Conservation (phyloP, 352 stramenopile species). For the Phytophthora fragariae region DNA sequence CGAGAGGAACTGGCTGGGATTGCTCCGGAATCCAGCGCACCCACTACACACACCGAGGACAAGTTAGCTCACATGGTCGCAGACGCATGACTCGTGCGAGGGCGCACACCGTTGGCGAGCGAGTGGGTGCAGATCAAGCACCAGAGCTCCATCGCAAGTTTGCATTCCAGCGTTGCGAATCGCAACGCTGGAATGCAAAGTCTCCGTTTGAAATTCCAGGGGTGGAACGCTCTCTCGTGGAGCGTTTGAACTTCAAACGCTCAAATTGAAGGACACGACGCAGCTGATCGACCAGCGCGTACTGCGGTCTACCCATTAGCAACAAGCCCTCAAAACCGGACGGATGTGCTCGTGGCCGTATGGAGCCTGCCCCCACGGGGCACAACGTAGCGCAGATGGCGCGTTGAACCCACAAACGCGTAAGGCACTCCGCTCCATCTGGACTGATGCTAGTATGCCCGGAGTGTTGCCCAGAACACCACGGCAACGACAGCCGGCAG, state of each 20-base stretch:
- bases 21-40: constrained; percentile 3
- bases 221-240: constrained; percentile 3
- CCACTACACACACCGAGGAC: neutral
- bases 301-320: constrained; percentile 25
- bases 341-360: neutral
- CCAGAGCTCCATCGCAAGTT: no score
- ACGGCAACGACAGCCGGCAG: neutral
- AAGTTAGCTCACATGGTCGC: constrained; percentile 3
- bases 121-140: neutral
- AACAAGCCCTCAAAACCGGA: constrained; percentile 16
- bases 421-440: neutral
- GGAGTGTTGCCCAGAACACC: constrained; percentile 19
- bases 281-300: constrained; percentile 9
- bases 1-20: neutral
- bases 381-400: neutral
- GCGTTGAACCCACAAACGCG: neutral
- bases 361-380: constrained; percentile 19
- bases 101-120: neutral
- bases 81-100: neutral
- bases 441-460: constrained; percentile 13
- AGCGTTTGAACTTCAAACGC: neutral
- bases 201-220: constrained; percentile 17
- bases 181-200: constrained; percentile 10
- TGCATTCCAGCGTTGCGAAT: neutral
- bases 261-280: neutral